Conservation (phyloP, 2,329 filamentous ascomycete genomes). For the Aspergillaceae sp. region DNA sequence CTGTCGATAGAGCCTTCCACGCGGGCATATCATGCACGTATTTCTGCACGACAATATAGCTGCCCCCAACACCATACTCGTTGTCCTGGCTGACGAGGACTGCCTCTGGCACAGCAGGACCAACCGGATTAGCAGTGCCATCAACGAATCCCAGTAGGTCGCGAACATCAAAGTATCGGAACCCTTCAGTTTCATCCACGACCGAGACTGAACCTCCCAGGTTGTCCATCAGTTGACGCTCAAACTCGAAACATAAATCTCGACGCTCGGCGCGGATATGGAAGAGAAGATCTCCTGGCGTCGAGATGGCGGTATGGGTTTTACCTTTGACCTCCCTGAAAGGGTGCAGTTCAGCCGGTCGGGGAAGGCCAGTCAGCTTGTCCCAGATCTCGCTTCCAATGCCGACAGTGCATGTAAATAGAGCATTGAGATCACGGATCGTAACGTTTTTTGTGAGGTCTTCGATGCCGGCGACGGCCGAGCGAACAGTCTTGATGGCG, state of each 20-base stretch:
- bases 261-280: slow-evolving; percentile 51
- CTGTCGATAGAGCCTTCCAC: slow-evolving; percentile 41
- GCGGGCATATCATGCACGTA: slow-evolving; percentile 46
- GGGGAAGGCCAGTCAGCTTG: slow-evolving; percentile 34
- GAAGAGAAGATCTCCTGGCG: slow-evolving; percentile 50
- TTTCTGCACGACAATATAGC: slow-evolving; percentile 53
- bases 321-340: slow-evolving; percentile 42
- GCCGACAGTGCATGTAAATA: slow-evolving; percentile 47
- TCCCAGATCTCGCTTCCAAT: slow-evolving; percentile 49
- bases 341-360: slow-evolving; percentile 45
- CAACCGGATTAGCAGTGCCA: slow-evolving; percentile 51
- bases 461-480: slow-evolving; percentile 37
- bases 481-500: slow-evolving; percentile 37
- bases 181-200: slow-evolving; percentile 48
- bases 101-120: slow-evolving; percentile 34
- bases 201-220: slow-evolving; percentile 43
- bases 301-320: slow-evolving; percentile 46
- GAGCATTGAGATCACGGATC: slow-evolving; percentile 40
- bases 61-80: slow-evolving; percentile 42
- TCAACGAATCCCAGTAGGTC: slow-evolving; percentile 54
- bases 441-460: slow-evolving; percentile 47
- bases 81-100: slow-evolving; percentile 37
- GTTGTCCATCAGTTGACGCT: slow-evolving; percentile 44
- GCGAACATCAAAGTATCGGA: slow-evolving; percentile 52
- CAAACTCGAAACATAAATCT: slow-evolving; percentile 52